These are phyloP conservation scores for Alternaria triticina DNA, from an alignment of 2,329 filamentous ascomycete species.

Conservation along the genomic window DNA sequence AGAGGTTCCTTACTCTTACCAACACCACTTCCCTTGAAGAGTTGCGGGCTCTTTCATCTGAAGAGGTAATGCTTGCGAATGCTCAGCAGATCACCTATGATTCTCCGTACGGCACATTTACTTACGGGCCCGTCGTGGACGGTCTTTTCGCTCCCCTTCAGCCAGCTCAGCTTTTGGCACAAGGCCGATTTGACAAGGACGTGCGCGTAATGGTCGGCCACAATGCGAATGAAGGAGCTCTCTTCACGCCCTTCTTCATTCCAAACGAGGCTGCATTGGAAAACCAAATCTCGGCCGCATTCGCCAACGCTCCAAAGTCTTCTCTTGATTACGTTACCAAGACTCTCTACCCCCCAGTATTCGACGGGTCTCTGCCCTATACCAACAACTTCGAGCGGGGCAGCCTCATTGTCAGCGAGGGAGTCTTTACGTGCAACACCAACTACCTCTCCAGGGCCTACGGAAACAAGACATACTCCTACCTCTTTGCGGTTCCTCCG, in stretches of 20 bases:
- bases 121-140: conserved; percentile 45
- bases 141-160: conserved; percentile 41
- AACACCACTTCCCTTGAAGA: conserved; percentile 44
- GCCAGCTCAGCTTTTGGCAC: conserved; percentile 44
- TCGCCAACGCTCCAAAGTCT: conserved; percentile 40
- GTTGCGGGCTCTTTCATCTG: conserved; percentile 38
- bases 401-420: conserved; percentile 53
- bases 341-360: conserved; percentile 59
- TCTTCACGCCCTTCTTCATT: conserved; percentile 52
- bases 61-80: conserved; percentile 45
- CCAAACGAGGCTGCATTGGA: conserved; percentile 39
- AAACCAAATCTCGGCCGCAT: conserved; percentile 27
- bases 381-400: conserved; percentile 53
- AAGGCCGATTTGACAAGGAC: conserved; percentile 46
- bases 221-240: conserved; percentile 54
- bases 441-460: conserved; percentile 57
- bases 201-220: conserved; percentile 49
- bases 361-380: conserved; percentile 57
- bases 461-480: conserved; percentile 57
- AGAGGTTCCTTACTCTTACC: conserved; percentile 38
- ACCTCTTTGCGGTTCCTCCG: conserved; percentile 61
- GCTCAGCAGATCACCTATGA: conserved; percentile 39
- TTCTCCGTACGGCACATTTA: conserved; percentile 41
- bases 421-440: conserved; percentile 59
- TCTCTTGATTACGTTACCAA: conserved; percentile 52